Evolutionary conservation across 148 eudicot genomes (phyloP), one percentile per base, ranked within the genome.

Genomic region (Drosera capensis): DNA sequence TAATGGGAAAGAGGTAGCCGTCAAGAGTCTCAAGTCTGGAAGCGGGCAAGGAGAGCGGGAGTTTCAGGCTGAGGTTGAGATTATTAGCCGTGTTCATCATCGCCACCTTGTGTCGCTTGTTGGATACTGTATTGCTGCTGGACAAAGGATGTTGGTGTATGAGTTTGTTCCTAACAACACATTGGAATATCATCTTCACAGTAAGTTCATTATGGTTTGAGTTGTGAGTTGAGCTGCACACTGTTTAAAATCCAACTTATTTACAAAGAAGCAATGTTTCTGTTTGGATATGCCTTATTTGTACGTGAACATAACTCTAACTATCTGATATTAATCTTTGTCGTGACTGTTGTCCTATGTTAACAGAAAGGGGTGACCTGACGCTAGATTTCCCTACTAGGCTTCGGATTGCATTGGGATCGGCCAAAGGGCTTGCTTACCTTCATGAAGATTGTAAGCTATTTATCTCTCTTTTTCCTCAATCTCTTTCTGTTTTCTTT

Each of bases 41-140:
- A 78, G 92, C 8, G 95, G 95, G 3, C 95, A 86, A 51, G 92
- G 92, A 0, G 92, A 86, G 25, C 43, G 92, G 43, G 95, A 85
- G 44, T 85, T 85, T 23, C 80, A 70, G 39, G 70, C 90, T 0
- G 90, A 80, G 64, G 86, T 85, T 21, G 95, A 85, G 43, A 85
- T 80, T 26, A 80, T 85, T 57, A 85, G 95, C 49, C 72, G 94
- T 8, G 85, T 84, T 20, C 94, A 79, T 55, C 94, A 84, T 58
- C 83, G 94, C 13, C 79, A 84, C 56, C 68, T 84, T 11, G 88
- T 84, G 46, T 80, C 94, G 0, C 62, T 84, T 22, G 94, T 84
- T 0, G 94, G 94, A 6, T 84, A 84, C 52, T 76, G 79, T 23
- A 77, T 84, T 21, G 79, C 77, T 7, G 59, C 54, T 31, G 79